Evolutionary conservation across 352 stramenopile genomes (phyloP), one percentile per base, ranked within the genome.

Genomic region (Phytophthora brassicae): DNA sequence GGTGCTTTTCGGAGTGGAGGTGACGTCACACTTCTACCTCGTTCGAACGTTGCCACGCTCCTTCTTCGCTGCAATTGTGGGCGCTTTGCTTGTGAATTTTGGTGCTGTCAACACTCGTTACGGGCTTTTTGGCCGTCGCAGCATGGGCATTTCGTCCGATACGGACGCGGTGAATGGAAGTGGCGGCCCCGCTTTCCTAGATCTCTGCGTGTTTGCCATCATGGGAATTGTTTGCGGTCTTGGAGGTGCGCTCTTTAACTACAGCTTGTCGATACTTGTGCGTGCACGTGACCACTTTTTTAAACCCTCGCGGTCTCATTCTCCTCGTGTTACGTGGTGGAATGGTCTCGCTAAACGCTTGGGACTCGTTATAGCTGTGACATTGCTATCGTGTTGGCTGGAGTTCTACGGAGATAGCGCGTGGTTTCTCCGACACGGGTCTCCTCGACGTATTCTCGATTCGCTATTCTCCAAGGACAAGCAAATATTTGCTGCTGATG

Each of bases 1-100:
- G n/a, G 79, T 94, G 12, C 64, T 96, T 22, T 95, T 96, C 56
- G 76, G 79, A 36, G 84, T 96, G 20, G 87, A 96, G 56, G 87
- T 94, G 13, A 94, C 85, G 1, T 90, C 83, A 17, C 77, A 89
- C 46, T 96, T 92, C 58, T 96, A 94, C 49, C 74, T 92, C 51
- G 83, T 94, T 7, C 75, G 82, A 19, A 94, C 81, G 19, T 59
- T 94, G 42, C 84, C 84, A 24, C 78, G 85, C 16, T 90, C 84
- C 7, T 91, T 93, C 61, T 93, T 93, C 35, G 82, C 84, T 0
- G 78, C 84, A 2, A 89, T 91, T n/a, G 77, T 90, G n/a, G 84
- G 84, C 3, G 77, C 78, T 5, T 42, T 93, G 23, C 43, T 90
- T 0, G 78, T 90, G 20, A 72, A 87, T 20, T 88, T 91, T 48